phyloP scores from a whole-genome alignment of 352 stramenopile genomes.

The Albugo candida region DNA sequence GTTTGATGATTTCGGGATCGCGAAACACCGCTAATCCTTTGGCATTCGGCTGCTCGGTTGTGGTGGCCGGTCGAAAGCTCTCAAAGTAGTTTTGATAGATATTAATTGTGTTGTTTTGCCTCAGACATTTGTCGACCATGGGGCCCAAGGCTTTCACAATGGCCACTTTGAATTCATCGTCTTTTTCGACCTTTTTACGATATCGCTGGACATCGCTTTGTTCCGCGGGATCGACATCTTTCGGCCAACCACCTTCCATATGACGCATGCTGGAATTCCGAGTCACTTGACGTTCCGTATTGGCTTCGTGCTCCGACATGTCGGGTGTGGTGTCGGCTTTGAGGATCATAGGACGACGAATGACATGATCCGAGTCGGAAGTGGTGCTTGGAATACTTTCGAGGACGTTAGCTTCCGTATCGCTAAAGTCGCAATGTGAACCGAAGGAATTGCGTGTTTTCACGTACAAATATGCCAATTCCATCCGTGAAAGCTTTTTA shows the following conservation, averaged over 20 bases:
- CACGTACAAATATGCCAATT: constrained; percentile 81
- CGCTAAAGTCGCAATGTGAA: constrained; percentile 81
- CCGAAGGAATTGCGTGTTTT: constrained; percentile 87
- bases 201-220: constrained; percentile 91
- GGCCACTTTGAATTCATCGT: constrained; percentile 90
- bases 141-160: constrained; percentile 81
- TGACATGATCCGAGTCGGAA: constrained; percentile 78
- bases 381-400: constrained; percentile 76
- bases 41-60: constrained; percentile 87
- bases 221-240: constrained; percentile 93
- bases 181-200: constrained; percentile 95
- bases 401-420: constrained; percentile 78
- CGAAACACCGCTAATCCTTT: constrained; percentile 94
- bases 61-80: constrained; percentile 79
- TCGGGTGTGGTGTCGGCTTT: constrained; percentile 80
- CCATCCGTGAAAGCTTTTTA: constrained; percentile 36
- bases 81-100: constrained; percentile 96
- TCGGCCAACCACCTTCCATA: constrained; percentile 91
- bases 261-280: constrained; percentile 90
- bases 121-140: constrained; percentile 84
- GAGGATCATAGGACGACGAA: constrained; percentile 69
- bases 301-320: constrained; percentile 85
- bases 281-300: constrained; percentile 85
- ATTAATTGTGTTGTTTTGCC: constrained; percentile 97
- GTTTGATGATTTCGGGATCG: constrained; percentile 85